A percentile compares a stretch with the other conserved stretches of the same genome.
phyloP scores from a whole-genome alignment of 2,329 filamentous ascomycete genomes.

The Epichloe sp. region DNA sequence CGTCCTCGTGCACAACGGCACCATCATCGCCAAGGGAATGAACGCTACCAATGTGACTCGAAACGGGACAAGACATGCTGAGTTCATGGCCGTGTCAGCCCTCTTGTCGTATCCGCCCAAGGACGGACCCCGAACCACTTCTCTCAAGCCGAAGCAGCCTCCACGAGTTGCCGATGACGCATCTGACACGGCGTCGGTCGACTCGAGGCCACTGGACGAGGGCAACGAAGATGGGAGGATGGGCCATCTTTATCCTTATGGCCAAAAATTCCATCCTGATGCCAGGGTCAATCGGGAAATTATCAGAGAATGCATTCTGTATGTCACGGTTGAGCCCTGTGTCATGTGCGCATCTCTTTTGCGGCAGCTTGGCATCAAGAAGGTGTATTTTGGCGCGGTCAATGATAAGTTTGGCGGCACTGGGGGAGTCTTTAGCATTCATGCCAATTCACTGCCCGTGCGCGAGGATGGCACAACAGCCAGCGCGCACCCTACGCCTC shows the following conservation, averaged over 20 bases:
- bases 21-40: slow-evolving; percentile 81
- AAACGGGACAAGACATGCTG: slow-evolving; percentile 86
- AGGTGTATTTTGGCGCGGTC: slow-evolving; percentile 87
- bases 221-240: slow-evolving; percentile 40
- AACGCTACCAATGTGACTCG: slow-evolving; percentile 91
- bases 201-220: slow-evolving; percentile 21
- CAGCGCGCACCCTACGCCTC: slow-evolving; percentile 25
- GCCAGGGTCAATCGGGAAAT: slow-evolving; percentile 52
- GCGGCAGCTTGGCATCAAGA: slow-evolving; percentile 73
- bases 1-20: slow-evolving; percentile 70
- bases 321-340: slow-evolving; percentile 96
- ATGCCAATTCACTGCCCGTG: slow-evolving; percentile 44
- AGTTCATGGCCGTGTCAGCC: slow-evolving; percentile 72
- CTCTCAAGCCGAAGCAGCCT: slow-evolving; percentile 21
- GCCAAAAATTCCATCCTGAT: slow-evolving; percentile 42
- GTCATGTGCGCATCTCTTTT: slow-evolving; percentile 99
- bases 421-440: slow-evolving; percentile 86
- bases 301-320: slow-evolving; percentile 62
- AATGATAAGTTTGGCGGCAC: slow-evolving; percentile 97
- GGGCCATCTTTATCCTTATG: slow-evolving; percentile 47
- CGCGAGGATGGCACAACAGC: slow-evolving; percentile 23
- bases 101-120: slow-evolving; percentile 31
- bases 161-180: slow-evolving; percentile 6
- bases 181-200: slow-evolving; percentile 13
- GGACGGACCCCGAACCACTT: slow-evolving; percentile 17